Base-by-base conservation (phyloP, 2,329 filamentous ascomycete species). In the Westerdykella aurantiaca region DNA sequence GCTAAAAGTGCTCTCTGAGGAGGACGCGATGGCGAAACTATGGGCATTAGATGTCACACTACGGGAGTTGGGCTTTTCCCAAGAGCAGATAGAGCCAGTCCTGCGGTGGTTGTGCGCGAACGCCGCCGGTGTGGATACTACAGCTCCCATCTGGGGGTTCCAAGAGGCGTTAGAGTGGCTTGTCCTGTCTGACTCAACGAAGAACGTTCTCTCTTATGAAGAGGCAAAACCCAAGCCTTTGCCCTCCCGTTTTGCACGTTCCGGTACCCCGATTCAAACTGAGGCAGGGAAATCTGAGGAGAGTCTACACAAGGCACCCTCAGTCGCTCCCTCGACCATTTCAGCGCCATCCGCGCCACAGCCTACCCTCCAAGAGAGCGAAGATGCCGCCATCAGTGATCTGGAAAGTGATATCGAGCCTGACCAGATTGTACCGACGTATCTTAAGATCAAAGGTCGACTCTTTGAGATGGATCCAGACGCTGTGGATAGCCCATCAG, bases 91-190 rank as follows among this genome's bases (percentile, higher is more conserved):
- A 1, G 51, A 60, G 45, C 56, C 62, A 12, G 62, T 61, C 4
- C 42, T 66, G 34, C 56, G 48, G 41, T 67, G 64, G 64, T 49
- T 67, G 0, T 67, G 63, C 41, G 61, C 62, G 12, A 57, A 65
- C 45, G 64, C 67, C 17, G 57, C 51, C 31, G 52, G 52, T 31
- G 23, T 66, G n/a, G 82, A 81, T 49, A 76, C 84, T 43, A 70
- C 74, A 2, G 58, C 72, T 17, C 76, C 76, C 35, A 78, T 89
- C 12, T 95, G 88, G 86, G 89, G 90, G 9, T 71, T 97, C 31
- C 85, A 94, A 48, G 90, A 95, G 67, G 82, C 86, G 21, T 66
- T 98, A 16, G 88, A 96, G 56, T 95, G 89, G 88, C 76, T 97
- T 42, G 87, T 88, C n/a, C 73, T 87, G 51, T 80, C 93, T 61